Evolutionary conservation across 2,329 filamentous ascomycete genomes (phyloP).

Genomic region (Botryotinia narcissicola): DNA sequence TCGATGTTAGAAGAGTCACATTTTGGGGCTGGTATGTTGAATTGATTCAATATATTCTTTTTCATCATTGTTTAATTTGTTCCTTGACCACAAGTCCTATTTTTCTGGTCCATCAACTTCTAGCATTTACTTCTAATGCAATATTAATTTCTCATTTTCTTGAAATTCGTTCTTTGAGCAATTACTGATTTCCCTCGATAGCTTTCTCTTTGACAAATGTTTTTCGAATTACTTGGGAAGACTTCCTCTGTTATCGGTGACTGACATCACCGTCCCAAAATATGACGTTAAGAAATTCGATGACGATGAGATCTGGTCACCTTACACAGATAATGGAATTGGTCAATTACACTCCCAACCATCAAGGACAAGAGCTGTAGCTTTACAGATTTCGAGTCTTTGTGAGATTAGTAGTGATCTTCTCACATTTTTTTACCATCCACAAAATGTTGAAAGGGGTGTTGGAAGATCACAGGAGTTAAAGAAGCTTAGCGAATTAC

Average conservation of each 20-base stretch:
- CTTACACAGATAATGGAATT: slow-evolving; percentile 82
- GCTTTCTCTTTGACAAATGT: slow-evolving; percentile 97
- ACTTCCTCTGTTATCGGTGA: slow-evolving; percentile 78
- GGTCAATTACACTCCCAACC: slow-evolving; percentile 72
- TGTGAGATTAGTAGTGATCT: slow-evolving; percentile 95
- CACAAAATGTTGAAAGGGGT: slow-evolving; percentile 59
- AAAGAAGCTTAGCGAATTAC: slow-evolving; percentile 89
- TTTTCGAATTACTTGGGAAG: slow-evolving; percentile 97
- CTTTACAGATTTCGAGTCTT: slow-evolving; percentile 75
- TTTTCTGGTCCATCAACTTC: neutral
- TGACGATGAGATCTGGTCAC: slow-evolving; percentile 61
- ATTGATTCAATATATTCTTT: neutral
- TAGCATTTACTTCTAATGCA: neutral
- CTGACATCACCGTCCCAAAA: slow-evolving; percentile 79
- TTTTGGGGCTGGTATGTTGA: slow-evolving; percentile 73
- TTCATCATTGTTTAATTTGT: neutral
- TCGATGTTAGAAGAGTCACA: slow-evolving; percentile 85
- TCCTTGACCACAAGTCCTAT: neutral
- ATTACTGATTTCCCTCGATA: neutral
- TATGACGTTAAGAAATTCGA: slow-evolving; percentile 61
- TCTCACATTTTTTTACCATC: slow-evolving; percentile 87
- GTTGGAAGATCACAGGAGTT: slow-evolving; percentile 79
- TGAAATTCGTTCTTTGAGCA: neutral
- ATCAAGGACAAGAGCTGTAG: slow-evolving; percentile 76
- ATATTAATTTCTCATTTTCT: neutral